A percentile compares a stretch with the other conserved stretches of the same genome.
phyloP scores from a whole-genome alignment of 495 filamentous ascomycete species.

The Penicillium coprophilum region DNA sequence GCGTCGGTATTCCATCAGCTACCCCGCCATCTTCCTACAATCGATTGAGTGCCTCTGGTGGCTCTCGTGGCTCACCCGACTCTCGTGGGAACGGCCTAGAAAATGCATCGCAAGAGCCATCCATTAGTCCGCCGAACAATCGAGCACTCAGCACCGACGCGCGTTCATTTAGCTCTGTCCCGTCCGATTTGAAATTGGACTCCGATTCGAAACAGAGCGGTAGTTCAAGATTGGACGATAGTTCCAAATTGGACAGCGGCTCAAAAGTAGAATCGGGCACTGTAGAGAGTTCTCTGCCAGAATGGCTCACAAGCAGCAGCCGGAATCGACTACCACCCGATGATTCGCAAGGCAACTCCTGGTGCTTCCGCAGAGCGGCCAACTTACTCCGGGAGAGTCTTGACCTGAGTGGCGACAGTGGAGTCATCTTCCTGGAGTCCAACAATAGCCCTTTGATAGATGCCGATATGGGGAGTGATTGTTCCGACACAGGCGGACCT shows the following conservation, averaged over 20 bases:
- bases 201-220: not conserved
- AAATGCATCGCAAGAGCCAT: conserved; percentile 23
- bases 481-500: conserved; percentile 31
- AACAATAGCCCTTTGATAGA: conserved; percentile 33
- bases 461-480: conserved; percentile 36
- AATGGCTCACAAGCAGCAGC: conserved; percentile 38
- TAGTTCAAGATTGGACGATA: not conserved
- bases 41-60: conserved; percentile 28
- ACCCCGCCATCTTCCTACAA: conserved; percentile 31
- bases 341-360: conserved; percentile 42
- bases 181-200: conserved; percentile 24
- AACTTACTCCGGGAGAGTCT: conserved; percentile 58
- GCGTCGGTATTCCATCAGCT: conserved; percentile 21
- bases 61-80: conserved; percentile 29
- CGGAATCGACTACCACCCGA: conserved; percentile 37
- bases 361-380: conserved; percentile 55
- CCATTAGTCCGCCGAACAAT: conserved; percentile 23
- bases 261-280: conserved; percentile 26
- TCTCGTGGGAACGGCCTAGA: conserved; percentile 33
- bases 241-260: not conserved
- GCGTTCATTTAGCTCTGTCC: conserved; percentile 31
- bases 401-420: conserved; percentile 50
- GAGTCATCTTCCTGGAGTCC: conserved; percentile 55
- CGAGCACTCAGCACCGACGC: conserved; percentile 31
- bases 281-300: conserved; percentile 35